A percentile compares a stretch with the other conserved stretches of the same genome.
Conservation (phyloP, 257 asterid species). For the Plantago ovata region DNA sequence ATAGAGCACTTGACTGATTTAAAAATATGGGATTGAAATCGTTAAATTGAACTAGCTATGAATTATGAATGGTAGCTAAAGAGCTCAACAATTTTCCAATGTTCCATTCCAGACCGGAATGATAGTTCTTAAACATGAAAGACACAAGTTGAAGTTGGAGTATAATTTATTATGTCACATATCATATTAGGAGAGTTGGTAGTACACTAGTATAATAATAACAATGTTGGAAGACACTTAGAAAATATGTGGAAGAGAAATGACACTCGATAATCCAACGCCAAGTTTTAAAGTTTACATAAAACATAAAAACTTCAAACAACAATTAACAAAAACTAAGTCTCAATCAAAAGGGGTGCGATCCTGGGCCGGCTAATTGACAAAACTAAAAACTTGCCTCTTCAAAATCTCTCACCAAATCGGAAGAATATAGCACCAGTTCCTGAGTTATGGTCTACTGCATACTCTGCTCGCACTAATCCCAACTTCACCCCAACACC, state of each 20-base stretch:
- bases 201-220: too few relatives aligned
- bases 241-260: background rate
- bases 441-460: conserved; percentile 88
- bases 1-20: too few relatives aligned
- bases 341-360: conserved; percentile 21
- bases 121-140: too few relatives aligned
- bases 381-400: background rate
- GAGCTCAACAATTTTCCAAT: too few relatives aligned
- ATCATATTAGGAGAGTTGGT: too few relatives aligned
- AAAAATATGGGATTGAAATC: too few relatives aligned
- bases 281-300: background rate
- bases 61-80: too few relatives aligned
- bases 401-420: conserved; percentile 91
- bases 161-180: too few relatives aligned
- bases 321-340: background rate
- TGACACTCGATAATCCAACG: background rate
- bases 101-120: too few relatives aligned
- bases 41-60: too few relatives aligned
- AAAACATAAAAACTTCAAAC: background rate
- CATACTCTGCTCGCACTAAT: conserved; percentile 85
- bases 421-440: conserved; percentile 87
- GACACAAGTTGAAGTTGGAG: too few relatives aligned
- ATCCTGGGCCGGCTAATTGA: conserved; percentile 3
- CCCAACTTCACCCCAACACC: conserved; percentile 94
- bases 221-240: too few relatives aligned